Evolutionary conservation across 2,329 filamentous ascomycete genomes (phyloP).

Genomic region (Trichophyton mentagrophytes): DNA sequence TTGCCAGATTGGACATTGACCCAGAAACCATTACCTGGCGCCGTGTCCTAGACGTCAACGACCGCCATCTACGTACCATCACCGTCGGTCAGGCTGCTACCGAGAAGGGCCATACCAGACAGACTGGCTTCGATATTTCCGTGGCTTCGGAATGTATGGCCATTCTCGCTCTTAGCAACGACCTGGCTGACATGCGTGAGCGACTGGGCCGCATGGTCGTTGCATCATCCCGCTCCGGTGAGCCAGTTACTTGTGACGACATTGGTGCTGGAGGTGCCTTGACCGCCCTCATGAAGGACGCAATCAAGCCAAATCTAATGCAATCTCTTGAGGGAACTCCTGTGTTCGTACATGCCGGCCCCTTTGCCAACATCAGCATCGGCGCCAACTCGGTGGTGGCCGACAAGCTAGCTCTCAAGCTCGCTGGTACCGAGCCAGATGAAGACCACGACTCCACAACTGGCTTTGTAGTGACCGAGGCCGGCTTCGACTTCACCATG

Average conservation of each 20-base stretch:
- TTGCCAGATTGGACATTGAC: constrained; percentile 92
- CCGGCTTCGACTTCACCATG: constrained; percentile 99
- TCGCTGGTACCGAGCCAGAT: constrained; percentile 84
- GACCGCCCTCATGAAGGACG: constrained; percentile 91
- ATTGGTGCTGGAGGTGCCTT: constrained; percentile 84
- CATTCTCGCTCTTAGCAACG: constrained; percentile 84
- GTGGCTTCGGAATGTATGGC: constrained; percentile 98
- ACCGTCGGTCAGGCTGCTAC: constrained; percentile 80
- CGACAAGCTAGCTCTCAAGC: constrained; percentile 89
- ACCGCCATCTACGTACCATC: constrained; percentile 79
- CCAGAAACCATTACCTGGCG: constrained; percentile 96
- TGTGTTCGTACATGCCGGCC: constrained; percentile 92
- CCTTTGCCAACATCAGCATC: constrained; percentile 97
- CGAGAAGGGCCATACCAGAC: constrained; percentile 74
- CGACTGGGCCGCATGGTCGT: constrained; percentile 92
- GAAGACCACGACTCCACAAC: constrained; percentile 72
- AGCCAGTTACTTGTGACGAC: constrained; percentile 92
- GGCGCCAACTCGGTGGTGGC: constrained; percentile 91
- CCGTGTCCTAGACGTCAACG: constrained; percentile 91
- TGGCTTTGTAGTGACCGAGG: constrained; percentile 91
- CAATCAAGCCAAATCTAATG: constrained; percentile 98
- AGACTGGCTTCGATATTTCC: constrained; percentile 95
- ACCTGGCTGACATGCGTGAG: constrained; percentile 78
- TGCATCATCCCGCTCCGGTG: constrained; percentile 69
- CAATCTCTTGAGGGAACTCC: constrained; percentile 94